These are phyloP conservation scores for Elongisporangium undulatum DNA, from an alignment of 352 stramenopile species.

Conservation along the genomic window DNA sequence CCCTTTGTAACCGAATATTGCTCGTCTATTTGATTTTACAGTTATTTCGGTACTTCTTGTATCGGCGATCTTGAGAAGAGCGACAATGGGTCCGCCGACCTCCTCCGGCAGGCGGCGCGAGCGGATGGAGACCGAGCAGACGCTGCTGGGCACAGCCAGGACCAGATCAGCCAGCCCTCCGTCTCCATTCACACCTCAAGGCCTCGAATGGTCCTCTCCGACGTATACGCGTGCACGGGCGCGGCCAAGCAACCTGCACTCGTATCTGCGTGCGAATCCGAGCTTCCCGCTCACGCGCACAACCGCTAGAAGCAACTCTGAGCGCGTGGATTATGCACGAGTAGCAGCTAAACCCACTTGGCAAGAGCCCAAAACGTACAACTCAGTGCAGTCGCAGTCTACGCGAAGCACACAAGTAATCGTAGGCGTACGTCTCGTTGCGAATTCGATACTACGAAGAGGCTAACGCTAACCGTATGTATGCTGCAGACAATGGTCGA, in stretches of 20 bases:
- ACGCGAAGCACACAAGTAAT: background rate
- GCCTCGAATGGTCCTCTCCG: background rate
- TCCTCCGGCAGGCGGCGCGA: background rate
- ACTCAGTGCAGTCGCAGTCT: background rate
- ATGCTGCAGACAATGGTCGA: background rate
- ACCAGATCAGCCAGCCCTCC: background rate
- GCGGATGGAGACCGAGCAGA: background rate
- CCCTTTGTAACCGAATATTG: background rate
- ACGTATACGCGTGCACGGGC: background rate
- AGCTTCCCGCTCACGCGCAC: background rate
- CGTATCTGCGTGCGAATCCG: background rate
- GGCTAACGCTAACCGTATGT: background rate
- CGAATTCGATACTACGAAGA: no score
- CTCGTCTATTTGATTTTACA: background rate
- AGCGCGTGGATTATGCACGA: background rate
- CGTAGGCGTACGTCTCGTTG: background rate
- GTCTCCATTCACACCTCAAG: background rate
- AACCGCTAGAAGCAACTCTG: background rate
- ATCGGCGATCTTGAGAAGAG: background rate
- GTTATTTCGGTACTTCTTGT: background rate
- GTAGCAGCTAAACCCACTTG: background rate
- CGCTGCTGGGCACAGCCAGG: background rate
- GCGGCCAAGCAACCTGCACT: background rate
- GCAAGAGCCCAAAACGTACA: background rate
- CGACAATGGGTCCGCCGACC: background rate